Evolutionary conservation across 495 filamentous ascomycete species (phyloP), one percentile per base, ranked within the genome.

Genomic region (Aspergillus coremiiformis): DNA sequence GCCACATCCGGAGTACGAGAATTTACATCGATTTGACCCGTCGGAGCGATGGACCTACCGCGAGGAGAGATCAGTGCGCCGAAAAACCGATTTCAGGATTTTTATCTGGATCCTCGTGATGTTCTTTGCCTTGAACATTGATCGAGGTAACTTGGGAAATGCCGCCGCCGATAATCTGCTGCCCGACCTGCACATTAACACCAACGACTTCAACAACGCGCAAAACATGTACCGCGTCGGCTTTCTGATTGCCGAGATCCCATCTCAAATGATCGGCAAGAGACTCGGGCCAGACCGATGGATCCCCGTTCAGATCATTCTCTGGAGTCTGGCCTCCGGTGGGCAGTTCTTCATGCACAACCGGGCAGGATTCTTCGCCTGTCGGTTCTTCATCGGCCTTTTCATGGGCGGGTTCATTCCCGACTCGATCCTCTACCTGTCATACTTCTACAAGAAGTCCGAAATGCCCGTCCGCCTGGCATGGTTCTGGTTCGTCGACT

Each of bases 51-150:
- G 77, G 77, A 77, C 74, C 0, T 68, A 66, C 51, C 48, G 61
- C 5, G 77, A 79, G 56, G 77, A 80, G 51, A 48, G 24, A 5
- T n/a, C 32, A 3, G 51, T 68, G 8, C 51, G 55, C 3, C 60
- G 62, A 30, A 70, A 67, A 52, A 60, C 62, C 0, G 78, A 80
- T 53, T 51, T 56, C 17, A 64, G 57, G 14, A 73, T 86, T n/a
- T 72, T 73, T 24, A 26, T 68, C 15, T 78, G 77, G 76, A 78
- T 78, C 43, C 81, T 92, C 39, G 77, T 94, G 53, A 84, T 82
- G 63, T 95, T 94, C 71, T 87, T 89, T 47, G 83, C 80, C 0
- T 72, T 90, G 26, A 81, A 90, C 46, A 67, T 89, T 1, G 86
- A 91, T 56, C 75, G 86, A n/a, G 79, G 81, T 15, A 90, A 89